Percentiles rank a stretch among this genome's conserved stretches.
These are phyloP conservation scores for Aspergillus kassunensis DNA, from an alignment of 495 filamentous ascomycete species.

Conservation along the genomic window DNA sequence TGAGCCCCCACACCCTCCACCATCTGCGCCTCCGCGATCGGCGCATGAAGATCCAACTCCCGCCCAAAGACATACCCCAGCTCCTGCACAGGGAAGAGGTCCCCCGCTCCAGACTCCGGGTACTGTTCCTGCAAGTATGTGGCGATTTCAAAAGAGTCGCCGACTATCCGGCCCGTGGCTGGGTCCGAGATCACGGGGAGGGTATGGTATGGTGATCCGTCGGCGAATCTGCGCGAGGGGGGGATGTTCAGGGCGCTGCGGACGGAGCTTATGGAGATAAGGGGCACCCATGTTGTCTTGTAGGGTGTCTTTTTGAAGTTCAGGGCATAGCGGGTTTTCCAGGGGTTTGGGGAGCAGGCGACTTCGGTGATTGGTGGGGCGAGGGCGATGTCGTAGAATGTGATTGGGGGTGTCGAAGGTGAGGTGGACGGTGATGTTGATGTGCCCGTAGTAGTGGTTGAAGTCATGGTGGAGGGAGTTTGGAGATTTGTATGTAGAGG, in stretches of 20 bases:
- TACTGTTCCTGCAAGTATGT: slow-evolving; percentile 51
- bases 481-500: no score
- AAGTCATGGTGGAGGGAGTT: no score
- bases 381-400: slow-evolving; percentile 57
- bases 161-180: slow-evolving; percentile 35
- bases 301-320: slow-evolving; percentile 56
- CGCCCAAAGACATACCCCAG: slow-evolving; percentile 22
- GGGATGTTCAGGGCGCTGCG: slow-evolving; percentile 43
- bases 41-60: slow-evolving; percentile 15
- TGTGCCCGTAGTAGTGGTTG: no score
- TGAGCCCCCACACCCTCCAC: slow-evolving; percentile 19
- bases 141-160: slow-evolving; percentile 63
- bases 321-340: slow-evolving; percentile 56
- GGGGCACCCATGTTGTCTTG: slow-evolving; percentile 48
- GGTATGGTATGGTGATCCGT: slow-evolving; percentile 56
- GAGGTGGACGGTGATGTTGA: no score
- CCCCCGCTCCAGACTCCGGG: slow-evolving; percentile 30
- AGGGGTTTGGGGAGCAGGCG: slow-evolving; percentile 51
- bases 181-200: slow-evolving; percentile 55
- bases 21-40: slow-evolving; percentile 24
- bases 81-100: slow-evolving; percentile 39
- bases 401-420: no score
- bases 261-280: slow-evolving; percentile 45
- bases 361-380: slow-evolving; percentile 31
- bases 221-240: slow-evolving; percentile 48